These are phyloP conservation scores for Trichocladium antarcticum DNA, from an alignment of 495 filamentous ascomycete species.

Conservation along the genomic window DNA sequence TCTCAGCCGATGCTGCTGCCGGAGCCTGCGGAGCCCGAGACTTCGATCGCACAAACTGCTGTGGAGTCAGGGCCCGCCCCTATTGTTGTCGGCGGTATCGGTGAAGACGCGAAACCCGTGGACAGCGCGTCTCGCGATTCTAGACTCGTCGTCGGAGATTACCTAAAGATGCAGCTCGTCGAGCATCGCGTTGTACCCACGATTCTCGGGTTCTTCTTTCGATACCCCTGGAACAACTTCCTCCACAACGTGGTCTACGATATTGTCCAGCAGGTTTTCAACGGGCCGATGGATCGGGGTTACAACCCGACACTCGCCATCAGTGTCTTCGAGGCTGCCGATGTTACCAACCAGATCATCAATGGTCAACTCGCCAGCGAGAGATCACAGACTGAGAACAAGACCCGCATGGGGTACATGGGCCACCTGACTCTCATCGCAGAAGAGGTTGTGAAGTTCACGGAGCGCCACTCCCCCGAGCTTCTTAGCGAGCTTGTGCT, in stretches of 20 bases:
- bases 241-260: conserved; percentile 99
- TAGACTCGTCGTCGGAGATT: conserved; percentile 91
- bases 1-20: not conserved
- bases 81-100: conserved; percentile 8
- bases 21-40: not conserved
- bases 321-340: conserved; percentile 79
- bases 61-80: conserved; percentile 13
- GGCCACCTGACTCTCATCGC: conserved; percentile 94
- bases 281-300: conserved; percentile 92
- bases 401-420: conserved; percentile 96
- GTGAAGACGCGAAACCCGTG: conserved; percentile 8
- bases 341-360: conserved; percentile 83
- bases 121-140: conserved; percentile 10
- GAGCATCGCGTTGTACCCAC: conserved; percentile 90
- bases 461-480: conserved; percentile 84
- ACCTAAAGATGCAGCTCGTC: conserved; percentile 93
- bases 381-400: conserved; percentile 63
- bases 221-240: conserved; percentile 99
- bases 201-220: conserved; percentile 96
- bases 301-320: conserved; percentile 89
- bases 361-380: conserved; percentile 83
- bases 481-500: conserved; percentile 72
- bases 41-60: not conserved
- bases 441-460: conserved; percentile 98
- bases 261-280: conserved; percentile 98